Base-by-base conservation (phyloP, 2,329 filamentous ascomycete species). In the Cadophora malorum region DNA sequence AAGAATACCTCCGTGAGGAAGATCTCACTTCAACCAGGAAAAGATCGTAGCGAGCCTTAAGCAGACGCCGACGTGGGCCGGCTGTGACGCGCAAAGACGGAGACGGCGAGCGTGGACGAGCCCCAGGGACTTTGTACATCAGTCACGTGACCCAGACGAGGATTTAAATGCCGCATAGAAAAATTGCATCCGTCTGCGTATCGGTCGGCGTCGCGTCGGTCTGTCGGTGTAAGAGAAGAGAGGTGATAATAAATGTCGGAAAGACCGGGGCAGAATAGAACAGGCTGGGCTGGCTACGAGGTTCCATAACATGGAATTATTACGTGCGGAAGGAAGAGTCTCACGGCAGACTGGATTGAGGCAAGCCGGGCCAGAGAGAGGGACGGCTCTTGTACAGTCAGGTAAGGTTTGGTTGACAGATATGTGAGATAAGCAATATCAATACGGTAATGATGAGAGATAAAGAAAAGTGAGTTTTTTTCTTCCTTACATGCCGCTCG, bases 101-200 rank as follows among this genome's bases (percentile, higher is more conserved):
- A 28, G 28, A 28, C 28, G 28, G 28, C 28, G 28, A 28, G 28
- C 28, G 28, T 3, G 41, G 16, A 14, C 41, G 41, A 45, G 10
- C 12, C 12, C 41, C 14, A 45, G 56, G 33, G 0, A 41, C 35
- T 8, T 25, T 19, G 8, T 41, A 28, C 16, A 56, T 14, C 28
- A 5, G 14, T 9, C 38, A 55, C 33, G 31, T 31, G 38, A 56
- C 47, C n/a, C 21, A 31, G 50, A 33, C 14, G 41, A 50, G 21
- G 23, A 47, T 45, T 56, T 61, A 66, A 66, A 66, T 66, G 47
- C 64, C 64, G 64, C 64, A 66, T 66, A 66, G 47, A 66, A 66
- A 61, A 12, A 23, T 28, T 25, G 41, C 41, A 19, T 16, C 4
- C 19, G 14, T 3, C 12, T 6, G 19, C 45, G 5, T 21, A 21